phyloP scores from a whole-genome alignment of 2,329 filamentous ascomycete species.

The Microcyclospora tardicrescens region DNA sequence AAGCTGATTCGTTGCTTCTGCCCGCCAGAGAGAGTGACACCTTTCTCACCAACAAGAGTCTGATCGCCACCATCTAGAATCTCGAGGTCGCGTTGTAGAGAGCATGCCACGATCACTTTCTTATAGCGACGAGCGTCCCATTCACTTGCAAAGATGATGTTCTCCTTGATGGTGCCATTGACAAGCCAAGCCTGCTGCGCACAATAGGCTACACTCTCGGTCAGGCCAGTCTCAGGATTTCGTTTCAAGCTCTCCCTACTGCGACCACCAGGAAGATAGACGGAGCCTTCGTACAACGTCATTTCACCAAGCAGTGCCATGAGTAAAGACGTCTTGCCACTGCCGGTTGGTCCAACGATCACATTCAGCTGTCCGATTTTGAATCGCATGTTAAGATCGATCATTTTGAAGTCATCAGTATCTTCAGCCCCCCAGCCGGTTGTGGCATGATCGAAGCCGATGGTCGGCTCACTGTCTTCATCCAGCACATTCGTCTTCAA shows the following conservation, averaged over 20 bases:
- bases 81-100: slow-evolving; percentile 77
- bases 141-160: slow-evolving; percentile 78
- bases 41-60: slow-evolving; percentile 91
- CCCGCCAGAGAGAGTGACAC: slow-evolving; percentile 88
- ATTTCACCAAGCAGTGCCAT: slow-evolving; percentile 97
- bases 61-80: slow-evolving; percentile 88
- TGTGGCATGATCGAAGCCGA: slow-evolving; percentile 73
- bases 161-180: slow-evolving; percentile 89
- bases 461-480: slow-evolving; percentile 55
- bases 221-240: slow-evolving; percentile 72
- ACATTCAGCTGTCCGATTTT: slow-evolving; percentile 78
- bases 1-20: slow-evolving; percentile 97
- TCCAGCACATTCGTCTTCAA: slow-evolving; percentile 58
- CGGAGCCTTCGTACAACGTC: slow-evolving; percentile 66
- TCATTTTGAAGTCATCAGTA: slow-evolving; percentile 50
- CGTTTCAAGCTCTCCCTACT: slow-evolving; percentile 73
- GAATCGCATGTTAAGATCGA: slow-evolving; percentile 75
- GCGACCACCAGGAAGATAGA: slow-evolving; percentile 73
- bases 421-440: slow-evolving; percentile 71
- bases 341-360: slow-evolving; percentile 83
- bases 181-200: slow-evolving; percentile 95
- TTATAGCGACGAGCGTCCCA: slow-evolving; percentile 74
- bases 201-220: slow-evolving; percentile 89
- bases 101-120: slow-evolving; percentile 80
- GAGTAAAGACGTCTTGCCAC: slow-evolving; percentile 86